phyloP scores from a whole-genome alignment of 495 filamentous ascomycete species.

The Penicillium fimorum region DNA sequence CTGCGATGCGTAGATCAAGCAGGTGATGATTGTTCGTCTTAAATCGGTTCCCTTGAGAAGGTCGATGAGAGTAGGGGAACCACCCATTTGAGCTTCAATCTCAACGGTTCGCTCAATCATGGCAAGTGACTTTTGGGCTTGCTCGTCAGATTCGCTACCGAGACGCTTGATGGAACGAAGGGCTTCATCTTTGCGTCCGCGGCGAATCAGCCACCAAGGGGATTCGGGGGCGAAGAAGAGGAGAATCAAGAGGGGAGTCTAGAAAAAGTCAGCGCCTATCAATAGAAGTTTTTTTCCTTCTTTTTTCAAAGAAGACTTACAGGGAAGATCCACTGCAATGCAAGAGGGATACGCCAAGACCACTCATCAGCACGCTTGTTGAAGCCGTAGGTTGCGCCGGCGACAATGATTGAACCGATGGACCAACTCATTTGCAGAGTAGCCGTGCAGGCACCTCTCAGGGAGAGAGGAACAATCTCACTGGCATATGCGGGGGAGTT shows the following conservation, averaged over 20 bases:
- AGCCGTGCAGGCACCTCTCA: conserved; percentile 64
- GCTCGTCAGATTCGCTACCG: conserved; percentile 52
- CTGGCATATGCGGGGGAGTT: conserved; percentile 69
- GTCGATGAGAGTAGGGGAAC: conserved; percentile 57
- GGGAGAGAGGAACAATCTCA: conserved; percentile 64
- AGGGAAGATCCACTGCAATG: conserved; percentile 80
- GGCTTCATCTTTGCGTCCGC: conserved; percentile 63
- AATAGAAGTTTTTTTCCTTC: neutral
- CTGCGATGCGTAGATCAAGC: conserved; percentile 51
- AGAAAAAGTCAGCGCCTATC: neutral
- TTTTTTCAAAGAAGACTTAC: conserved; percentile 8
- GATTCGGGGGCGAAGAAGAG: conserved; percentile 65
- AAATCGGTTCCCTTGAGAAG: conserved; percentile 67
- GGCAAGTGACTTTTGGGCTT: conserved; percentile 62
- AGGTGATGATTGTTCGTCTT: conserved; percentile 65
- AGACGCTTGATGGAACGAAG: conserved; percentile 62
- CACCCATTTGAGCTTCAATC: conserved; percentile 60
- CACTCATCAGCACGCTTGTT: conserved; percentile 50
- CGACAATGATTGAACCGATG: conserved; percentile 65
- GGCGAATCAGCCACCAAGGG: conserved; percentile 55
- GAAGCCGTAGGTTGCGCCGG: conserved; percentile 61
- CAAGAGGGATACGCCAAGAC: conserved; percentile 60
- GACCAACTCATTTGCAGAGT: conserved; percentile 76
- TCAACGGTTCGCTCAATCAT: conserved; percentile 74
- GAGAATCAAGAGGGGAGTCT: conserved; percentile 61